Evolutionary conservation across 768 basidiomycete species (phyloP).

Genomic region (Termitomyces sp.): DNA sequence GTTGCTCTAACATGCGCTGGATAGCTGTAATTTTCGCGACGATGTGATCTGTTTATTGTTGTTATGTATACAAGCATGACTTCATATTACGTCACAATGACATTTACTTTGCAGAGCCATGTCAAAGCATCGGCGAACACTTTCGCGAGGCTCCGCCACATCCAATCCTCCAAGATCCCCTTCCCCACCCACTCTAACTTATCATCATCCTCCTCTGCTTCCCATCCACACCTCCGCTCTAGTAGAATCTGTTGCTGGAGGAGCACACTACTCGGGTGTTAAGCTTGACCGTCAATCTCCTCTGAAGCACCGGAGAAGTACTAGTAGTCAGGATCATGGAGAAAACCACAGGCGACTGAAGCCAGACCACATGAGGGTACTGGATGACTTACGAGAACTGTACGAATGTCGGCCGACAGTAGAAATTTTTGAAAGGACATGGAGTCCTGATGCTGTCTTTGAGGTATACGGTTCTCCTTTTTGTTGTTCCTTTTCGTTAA

Average conservation of each 20-base stretch:
- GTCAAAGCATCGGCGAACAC: slow-evolving; percentile 16
- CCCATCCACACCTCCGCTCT: slow-evolving; percentile 48
- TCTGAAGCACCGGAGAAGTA: slow-evolving; percentile 34
- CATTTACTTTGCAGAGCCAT: neutral
- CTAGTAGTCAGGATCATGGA: slow-evolving; percentile 29
- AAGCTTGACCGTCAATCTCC: slow-evolving; percentile 32
- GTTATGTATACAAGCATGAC: slow-evolving; percentile 7
- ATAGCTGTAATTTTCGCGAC: slow-evolving; percentile 11
- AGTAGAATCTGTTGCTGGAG: slow-evolving; percentile 55
- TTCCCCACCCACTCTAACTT: slow-evolving; percentile 40
- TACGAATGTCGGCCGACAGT: slow-evolving; percentile 51
- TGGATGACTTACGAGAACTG: slow-evolving; percentile 57
- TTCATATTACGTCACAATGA: slow-evolving; percentile 9
- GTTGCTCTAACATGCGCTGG: neutral
- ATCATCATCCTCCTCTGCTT: slow-evolving; percentile 42
- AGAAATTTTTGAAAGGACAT: slow-evolving; percentile 50
- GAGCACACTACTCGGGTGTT: slow-evolving; percentile 59
- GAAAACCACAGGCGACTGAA: slow-evolving; percentile 34
- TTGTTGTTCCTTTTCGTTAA: neutral
- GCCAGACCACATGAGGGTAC: slow-evolving; percentile 39
- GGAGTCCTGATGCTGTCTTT: slow-evolving; percentile 50
- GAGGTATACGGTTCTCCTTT: slow-evolving; percentile 34
- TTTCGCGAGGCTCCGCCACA: slow-evolving; percentile 12
- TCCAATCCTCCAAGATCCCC: slow-evolving; percentile 24
- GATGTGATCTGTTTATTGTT: slow-evolving; percentile 5